Percentiles rank a stretch among this genome's conserved stretches.
Conservation (phyloP, 1,139 yeast genomes). For the Candida sp. region DNA sequence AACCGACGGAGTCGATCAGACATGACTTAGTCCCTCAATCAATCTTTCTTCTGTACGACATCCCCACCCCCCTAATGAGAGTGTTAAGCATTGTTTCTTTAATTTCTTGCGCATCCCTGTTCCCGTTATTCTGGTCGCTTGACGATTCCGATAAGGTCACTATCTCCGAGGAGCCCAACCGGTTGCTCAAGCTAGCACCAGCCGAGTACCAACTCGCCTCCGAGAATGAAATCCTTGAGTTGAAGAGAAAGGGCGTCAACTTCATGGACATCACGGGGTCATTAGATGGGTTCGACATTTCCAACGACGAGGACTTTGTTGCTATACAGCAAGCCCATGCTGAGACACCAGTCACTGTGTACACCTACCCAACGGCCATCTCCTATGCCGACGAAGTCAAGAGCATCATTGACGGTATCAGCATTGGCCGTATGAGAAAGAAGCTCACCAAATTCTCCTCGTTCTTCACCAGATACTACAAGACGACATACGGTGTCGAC, state of each 20-base stretch:
- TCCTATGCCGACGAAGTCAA: constrained; percentile 42
- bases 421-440: constrained; percentile 49
- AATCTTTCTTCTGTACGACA: no score
- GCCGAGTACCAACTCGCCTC: constrained; percentile 43
- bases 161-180: constrained; percentile 10
- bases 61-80: background rate
- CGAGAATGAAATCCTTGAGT: constrained; percentile 59
- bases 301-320: constrained; percentile 34
- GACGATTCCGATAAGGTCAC: background rate
- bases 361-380: constrained; percentile 57
- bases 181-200: constrained; percentile 44
- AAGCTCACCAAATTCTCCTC: constrained; percentile 68
- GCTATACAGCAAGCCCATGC: constrained; percentile 18
- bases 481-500: constrained; percentile 68
- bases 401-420: constrained; percentile 42
- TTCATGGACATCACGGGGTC: constrained; percentile 75
- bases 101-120: background rate
- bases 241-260: constrained; percentile 55
- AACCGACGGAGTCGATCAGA: no score
- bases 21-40: no score
- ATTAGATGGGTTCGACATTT: constrained; percentile 29
- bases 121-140: background rate
- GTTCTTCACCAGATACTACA: constrained; percentile 80
- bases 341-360: constrained; percentile 30
- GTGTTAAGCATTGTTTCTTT: background rate